A percentile compares a stretch with the other conserved stretches of the same genome.
phyloP scores from a whole-genome alignment of 2,329 filamentous ascomycete species.

The Colletotrichum sojae region DNA sequence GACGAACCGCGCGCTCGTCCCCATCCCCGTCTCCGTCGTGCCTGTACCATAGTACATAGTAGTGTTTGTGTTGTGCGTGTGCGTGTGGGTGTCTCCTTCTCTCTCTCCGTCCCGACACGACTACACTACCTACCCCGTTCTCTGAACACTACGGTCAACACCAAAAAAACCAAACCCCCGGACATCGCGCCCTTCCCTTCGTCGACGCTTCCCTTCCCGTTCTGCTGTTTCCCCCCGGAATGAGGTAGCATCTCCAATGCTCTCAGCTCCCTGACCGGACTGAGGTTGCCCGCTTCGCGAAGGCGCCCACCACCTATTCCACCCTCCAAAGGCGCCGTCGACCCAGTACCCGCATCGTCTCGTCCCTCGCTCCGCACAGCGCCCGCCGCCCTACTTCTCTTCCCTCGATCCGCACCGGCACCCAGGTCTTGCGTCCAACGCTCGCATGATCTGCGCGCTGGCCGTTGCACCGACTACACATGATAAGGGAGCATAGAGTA shows the following conservation, averaged over 20 bases:
- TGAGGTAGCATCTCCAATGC: constrained; percentile 70
- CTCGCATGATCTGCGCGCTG: constrained; percentile 39
- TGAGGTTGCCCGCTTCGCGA: constrained; percentile 54
- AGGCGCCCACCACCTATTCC: constrained; percentile 14
- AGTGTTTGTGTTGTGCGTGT: no score
- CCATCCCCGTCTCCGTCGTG: not conserved
- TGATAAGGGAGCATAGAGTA: constrained; percentile 69
- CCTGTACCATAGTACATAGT: no score
- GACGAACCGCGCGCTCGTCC: not conserved
- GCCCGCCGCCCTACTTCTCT: not conserved
- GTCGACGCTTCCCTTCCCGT: constrained; percentile 17
- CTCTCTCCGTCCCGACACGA: constrained; percentile 8
- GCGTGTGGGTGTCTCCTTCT: not conserved
- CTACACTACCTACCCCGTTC: no score
- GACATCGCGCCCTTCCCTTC: constrained; percentile 9
- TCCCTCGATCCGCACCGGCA: not conserved
- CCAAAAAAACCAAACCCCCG: no score
- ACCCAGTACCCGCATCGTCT: constrained; percentile 33
- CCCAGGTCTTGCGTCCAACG: constrained; percentile 28
- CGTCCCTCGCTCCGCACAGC: constrained; percentile 18
- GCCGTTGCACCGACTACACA: constrained; percentile 46
- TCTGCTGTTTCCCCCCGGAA: constrained; percentile 56
- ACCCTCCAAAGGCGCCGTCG: constrained; percentile 15
- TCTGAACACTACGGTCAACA: no score
- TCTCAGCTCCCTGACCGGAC: constrained; percentile 74